A percentile compares a stretch with the other conserved stretches of the same genome.
Conservation (phyloP, 768 basidiomycete genomes). For the Boletus huronensis region DNA sequence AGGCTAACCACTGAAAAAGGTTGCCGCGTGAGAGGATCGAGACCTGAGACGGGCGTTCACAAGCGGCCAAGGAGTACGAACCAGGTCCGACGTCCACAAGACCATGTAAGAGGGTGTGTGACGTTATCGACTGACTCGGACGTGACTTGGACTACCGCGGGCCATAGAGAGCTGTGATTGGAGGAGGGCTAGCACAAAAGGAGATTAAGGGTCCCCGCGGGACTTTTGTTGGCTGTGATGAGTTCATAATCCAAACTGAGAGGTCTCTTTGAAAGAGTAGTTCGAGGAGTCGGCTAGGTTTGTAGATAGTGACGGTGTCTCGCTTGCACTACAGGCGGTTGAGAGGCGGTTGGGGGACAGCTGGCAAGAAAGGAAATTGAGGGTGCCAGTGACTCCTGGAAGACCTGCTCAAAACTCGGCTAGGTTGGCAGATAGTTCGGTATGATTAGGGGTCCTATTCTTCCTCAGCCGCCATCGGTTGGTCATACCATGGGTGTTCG, state of each 20-base stretch:
- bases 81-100: background rate
- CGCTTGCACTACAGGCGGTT: background rate
- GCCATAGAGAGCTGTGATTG: background rate
- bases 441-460: background rate
- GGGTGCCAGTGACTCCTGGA: background rate
- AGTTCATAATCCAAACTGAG: background rate
- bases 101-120: background rate
- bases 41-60: conserved; percentile 3
- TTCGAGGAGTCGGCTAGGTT: background rate
- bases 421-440: background rate
- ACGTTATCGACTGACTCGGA: background rate
- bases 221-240: no score
- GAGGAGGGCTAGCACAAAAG: background rate
- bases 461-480: conserved; percentile 5
- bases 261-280: background rate
- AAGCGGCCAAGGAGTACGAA: background rate
- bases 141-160: background rate
- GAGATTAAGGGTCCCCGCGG: background rate
- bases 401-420: background rate
- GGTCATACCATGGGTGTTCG: conserved; percentile 4
- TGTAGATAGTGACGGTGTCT: background rate
- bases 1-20: conserved; percentile 17
- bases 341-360: no score
- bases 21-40: conserved; percentile 20
- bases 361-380: background rate